Base-by-base conservation (phyloP, 2,329 filamentous ascomycete genomes). In the Ceratocystiopsis brevicomis region DNA sequence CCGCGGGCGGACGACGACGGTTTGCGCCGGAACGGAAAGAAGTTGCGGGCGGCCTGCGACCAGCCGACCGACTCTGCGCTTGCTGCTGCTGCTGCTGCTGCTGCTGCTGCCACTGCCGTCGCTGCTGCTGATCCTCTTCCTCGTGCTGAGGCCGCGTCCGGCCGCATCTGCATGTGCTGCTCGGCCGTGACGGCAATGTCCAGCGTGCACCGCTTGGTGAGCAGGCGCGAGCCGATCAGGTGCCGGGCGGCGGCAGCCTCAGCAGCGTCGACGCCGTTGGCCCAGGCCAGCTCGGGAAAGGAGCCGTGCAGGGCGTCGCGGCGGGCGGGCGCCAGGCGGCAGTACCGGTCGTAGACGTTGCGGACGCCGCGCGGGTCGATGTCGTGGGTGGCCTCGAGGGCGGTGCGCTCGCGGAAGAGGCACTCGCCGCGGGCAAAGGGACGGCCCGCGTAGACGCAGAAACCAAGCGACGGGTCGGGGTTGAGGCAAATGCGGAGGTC, bases 361-460 rank as follows among this genome's bases (percentile, higher is more conserved):
- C 47, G 49, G n/a, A 40, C 14, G 38, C 49, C 47, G 18, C 40
- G 40, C 3, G 39, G 40, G 38, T 50, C 40, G 17, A 40, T 25
- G 30, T 52, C 48, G 43, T 53, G 43, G 37, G 45, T 46, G 44
- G 54, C 44, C 30, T 50, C 45, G 50, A 52, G 39, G 48, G 41
- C 39, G 43, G 51, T 41, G 40, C 47, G 40, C 38, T 59, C 57
- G 40, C 51, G 44, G 42, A 54, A 56, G 41, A 58, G 48, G 38
- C 49, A 47, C 25, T 57, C 53, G 18, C 49, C 51, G 13, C 45
- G 40, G 4, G 25, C 25, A 30, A 54, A 49, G 43, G 50, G 40
- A 16, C 51, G 50, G n/a, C 51, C 45, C 8, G 57, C 55, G 41
- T 53, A 57, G 40, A 59, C 50, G 39, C 55, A 54, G 39, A 55